These are phyloP conservation scores for Euphorbia lathyris DNA, from an alignment of 345 rosid genomes.

Conservation along the genomic window DNA sequence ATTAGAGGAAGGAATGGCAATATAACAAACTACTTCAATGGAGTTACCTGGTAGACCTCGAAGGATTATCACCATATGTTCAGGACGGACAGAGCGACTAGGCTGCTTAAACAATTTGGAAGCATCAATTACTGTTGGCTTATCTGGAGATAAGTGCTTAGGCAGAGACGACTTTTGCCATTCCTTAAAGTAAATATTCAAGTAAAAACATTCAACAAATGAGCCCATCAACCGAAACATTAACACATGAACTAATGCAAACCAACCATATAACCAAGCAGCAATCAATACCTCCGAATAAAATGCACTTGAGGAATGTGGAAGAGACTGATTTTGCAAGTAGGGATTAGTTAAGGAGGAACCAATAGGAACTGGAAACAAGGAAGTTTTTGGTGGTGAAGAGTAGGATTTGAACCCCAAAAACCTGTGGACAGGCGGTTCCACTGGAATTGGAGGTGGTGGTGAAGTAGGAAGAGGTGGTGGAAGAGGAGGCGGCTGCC, in stretches of 20 bases:
- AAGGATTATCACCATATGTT: constrained; percentile 79
- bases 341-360: constrained; percentile 30
- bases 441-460: constrained; percentile 61
- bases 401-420: constrained; percentile 26
- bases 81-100: constrained; percentile 65
- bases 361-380: constrained; percentile 48
- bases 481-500: constrained; percentile 29
- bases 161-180: constrained; percentile 30
- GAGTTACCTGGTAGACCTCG: constrained; percentile 84
- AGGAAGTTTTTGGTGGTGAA: constrained; percentile 34
- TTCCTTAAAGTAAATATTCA: constrained; percentile 23
- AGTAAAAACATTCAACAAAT: not conserved
- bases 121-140: constrained; percentile 60
- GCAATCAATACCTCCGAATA: constrained; percentile 32
- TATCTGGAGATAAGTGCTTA: constrained; percentile 43
- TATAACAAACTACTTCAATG: not conserved
- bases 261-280: not conserved
- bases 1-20: not conserved
- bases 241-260: not conserved
- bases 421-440: constrained; percentile 22
- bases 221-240: not conserved
- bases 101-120: constrained; percentile 67
- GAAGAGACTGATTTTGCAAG: constrained; percentile 12
- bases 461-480: constrained; percentile 62
- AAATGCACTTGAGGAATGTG: constrained; percentile 24